Base-by-base conservation (phyloP, 2,329 filamentous ascomycete species). In the Davidsoniella virescens region DNA sequence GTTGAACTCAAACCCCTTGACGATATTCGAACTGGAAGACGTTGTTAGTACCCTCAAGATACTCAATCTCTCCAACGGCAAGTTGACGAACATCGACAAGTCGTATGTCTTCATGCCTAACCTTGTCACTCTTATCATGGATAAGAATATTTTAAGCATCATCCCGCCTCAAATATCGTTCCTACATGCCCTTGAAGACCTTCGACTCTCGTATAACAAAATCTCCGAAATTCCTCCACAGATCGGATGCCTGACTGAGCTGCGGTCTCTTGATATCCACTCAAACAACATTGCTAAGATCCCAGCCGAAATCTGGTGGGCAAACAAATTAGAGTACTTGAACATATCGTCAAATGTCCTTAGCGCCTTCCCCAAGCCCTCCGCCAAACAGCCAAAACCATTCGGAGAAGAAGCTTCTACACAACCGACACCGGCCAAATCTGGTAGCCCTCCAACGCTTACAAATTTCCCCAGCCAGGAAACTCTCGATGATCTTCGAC, bases 271-370 rank as follows among this genome's bases (percentile, higher is more conserved):
- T 39, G 90, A 98, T 61, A 75, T 96, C 16, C 78, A 90, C 55
- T 87, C 92, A 60, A 98, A 96, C 68, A 98, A 96, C 60, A 75
- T 98, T 52, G 83, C 82, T 56, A 83, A 82, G 59, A 70, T 98
- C 29, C 92, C 92, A 2, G 78, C 85, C 60, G 92, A 98, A 61
- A 74, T 98, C n/a, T 98, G 92, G 92, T 90, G 86, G 71, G 90
- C 90, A 47, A 82, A 82, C 58, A 87, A 83, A 61, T 67, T 98
- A 50, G 88, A 96, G 64, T 90, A 83, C 0, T 74, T 98, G 53
- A 98, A 98, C 58, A 81, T 94, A 10, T 96, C 90, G 0, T 95
- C 92, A 9, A 98, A 98, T 58, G 82, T 96, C 5, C 71, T 98
- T 17, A 83, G 88, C 47, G 79, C 77, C 39, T 96, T 98, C 61